Evolutionary conservation across 2,329 filamentous ascomycete species (phyloP).

Genomic region (Clonostachys sp.): DNA sequence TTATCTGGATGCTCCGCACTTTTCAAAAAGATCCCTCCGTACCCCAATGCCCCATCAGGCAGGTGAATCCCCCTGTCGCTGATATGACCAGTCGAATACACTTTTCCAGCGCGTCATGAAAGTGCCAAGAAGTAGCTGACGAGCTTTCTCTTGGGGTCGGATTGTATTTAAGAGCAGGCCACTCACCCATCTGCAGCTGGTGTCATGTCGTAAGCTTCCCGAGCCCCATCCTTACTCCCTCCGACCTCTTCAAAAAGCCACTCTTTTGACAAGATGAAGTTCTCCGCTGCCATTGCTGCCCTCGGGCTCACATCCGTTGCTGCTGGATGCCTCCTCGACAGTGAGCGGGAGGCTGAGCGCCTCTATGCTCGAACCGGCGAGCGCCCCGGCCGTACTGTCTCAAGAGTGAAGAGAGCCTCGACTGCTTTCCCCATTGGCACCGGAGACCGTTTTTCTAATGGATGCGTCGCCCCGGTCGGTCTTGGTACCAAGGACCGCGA

Average conservation of each 20-base stretch:
- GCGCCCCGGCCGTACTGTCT: not conserved
- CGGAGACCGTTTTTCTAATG: constrained; percentile 27
- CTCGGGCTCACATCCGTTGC: constrained; percentile 8
- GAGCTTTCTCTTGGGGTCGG: no score
- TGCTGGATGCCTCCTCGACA: constrained; percentile 22
- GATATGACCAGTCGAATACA: no score
- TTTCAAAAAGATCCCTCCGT: no score
- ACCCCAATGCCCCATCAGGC: no score
- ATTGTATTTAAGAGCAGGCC: no score
- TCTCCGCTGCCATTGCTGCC: constrained; percentile 6
- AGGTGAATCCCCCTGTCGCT: no score
- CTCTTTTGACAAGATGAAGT: constrained; percentile 10
- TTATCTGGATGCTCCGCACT: no score
- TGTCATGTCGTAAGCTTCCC: no score
- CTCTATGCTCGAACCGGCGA: constrained; percentile 6
- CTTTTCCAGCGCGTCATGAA: no score
- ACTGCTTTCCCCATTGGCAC: constrained; percentile 24
- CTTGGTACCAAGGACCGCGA: constrained; percentile 18
- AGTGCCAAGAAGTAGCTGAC: no score
- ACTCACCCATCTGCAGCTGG: no score
- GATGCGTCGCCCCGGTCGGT: constrained; percentile 18
- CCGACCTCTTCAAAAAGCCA: not conserved
- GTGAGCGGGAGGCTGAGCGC: constrained; percentile 16
- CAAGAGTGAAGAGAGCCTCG: constrained; percentile 4
- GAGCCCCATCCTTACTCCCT: no score